Base-by-base conservation (phyloP, 441 rosid species). In the Biscutella laevigata region DNA sequence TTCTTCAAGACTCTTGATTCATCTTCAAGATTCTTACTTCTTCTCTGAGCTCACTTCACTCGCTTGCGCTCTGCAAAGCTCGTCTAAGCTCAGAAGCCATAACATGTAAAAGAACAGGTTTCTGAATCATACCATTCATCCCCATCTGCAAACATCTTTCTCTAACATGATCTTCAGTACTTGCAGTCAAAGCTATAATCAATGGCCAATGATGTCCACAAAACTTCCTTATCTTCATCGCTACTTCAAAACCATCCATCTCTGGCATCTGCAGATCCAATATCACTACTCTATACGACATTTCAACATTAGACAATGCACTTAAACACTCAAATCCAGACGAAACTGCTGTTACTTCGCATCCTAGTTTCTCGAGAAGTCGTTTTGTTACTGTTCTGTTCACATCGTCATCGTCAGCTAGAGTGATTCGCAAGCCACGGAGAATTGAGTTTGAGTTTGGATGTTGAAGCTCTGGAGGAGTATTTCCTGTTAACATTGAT, bases 181-280 rank as follows among this genome's bases (percentile, higher is more conserved):
- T 78, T 0, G 85, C 85, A 1, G 91, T 78, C 35, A 81, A 68
- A 43, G 87, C 91, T 48, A 83, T 61, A 39, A 83, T 81, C 73
- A 78, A 49, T 4, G 83, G 85, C 85, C 83, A 74, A 29, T 46
- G 76, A 11, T 54, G 72, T 56, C 83, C 79, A 51, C 76, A 60
- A 43, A 68, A 77, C 77, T 78, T 78, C 44, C 91, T 77, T 62
- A 83, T 73, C 71, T 83, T 78, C 73, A 49, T 70, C 5, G 91
- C 87, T 27, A 81, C 85, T 52, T 83, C 91, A 0, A 77, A 83
- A 26, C 91, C 88, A 17, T 83, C 91, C 83, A 83, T 78, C 54
- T 80, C 83, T 1, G 78, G 80, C 91, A 81, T 71, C 60, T 78
- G 82, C 62, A 83, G 78, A 70, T 83, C 91, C 71, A 83, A 61